Conservation (phyloP, 225 moss, liverwort and hornwort genomes). For the Straminergon stramineum region DNA sequence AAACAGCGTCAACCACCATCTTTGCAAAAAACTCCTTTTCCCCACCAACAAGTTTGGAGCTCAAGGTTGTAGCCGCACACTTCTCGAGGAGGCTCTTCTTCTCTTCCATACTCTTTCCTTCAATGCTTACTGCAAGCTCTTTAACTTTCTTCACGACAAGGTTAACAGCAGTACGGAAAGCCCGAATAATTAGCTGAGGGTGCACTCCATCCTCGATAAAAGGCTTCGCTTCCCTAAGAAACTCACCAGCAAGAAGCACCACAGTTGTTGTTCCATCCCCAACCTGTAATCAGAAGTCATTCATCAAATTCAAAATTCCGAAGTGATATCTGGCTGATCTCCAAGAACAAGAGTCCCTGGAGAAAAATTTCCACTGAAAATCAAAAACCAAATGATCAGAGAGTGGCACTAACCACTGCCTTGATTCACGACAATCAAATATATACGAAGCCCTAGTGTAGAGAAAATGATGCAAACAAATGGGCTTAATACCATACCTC, state of each 20-base stretch:
- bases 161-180: slow-evolving; percentile 66
- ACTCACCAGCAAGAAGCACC: slow-evolving; percentile 95
- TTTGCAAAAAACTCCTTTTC: slow-evolving; percentile 95
- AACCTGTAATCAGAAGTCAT: slow-evolving; percentile 33
- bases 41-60: slow-evolving; percentile 95
- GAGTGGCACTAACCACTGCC: background rate
- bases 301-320: background rate
- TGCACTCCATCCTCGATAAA: slow-evolving; percentile 98
- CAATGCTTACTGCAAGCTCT: slow-evolving; percentile 85
- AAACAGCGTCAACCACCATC: slow-evolving; percentile 97
- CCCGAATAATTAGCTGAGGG: slow-evolving; percentile 86
- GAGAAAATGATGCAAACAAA: background rate
- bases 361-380: background rate
- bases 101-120: slow-evolving; percentile 84
- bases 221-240: slow-evolving; percentile 88
- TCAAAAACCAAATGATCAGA: background rate
- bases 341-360: background rate
- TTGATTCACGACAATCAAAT: background rate
- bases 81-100: slow-evolving; percentile 89
- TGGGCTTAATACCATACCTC: slow-evolving; percentile 33
- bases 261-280: slow-evolving; percentile 99
- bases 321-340: background rate
- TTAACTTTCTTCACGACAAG: slow-evolving; percentile 76
- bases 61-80: slow-evolving; percentile 89
- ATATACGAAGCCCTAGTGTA: background rate